A percentile compares a stretch with the other conserved stretches of the same genome.
Evolutionary conservation across 116 monocot genomes (phyloP).

Genomic region (Phalaenopsis hybrid): DNA sequence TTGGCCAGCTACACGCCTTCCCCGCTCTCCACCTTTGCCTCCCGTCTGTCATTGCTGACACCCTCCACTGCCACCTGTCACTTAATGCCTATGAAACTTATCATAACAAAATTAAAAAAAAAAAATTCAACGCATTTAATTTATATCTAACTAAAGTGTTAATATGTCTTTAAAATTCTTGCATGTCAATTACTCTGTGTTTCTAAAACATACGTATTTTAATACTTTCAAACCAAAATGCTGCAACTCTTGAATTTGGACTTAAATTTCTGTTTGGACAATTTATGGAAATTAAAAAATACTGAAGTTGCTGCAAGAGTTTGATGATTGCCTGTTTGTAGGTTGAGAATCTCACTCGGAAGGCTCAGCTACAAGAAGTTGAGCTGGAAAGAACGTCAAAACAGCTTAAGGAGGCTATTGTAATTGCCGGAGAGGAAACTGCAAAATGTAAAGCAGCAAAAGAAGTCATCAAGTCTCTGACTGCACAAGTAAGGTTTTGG

Average conservation of each 20-base stretch:
- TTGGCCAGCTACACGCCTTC: no score
- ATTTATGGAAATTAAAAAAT: background rate
- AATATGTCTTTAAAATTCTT: no score
- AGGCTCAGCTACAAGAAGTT: slow-evolving; percentile 75
- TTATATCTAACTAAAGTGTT: no score
- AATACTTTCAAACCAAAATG: no score
- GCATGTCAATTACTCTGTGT: no score
- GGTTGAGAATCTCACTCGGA: slow-evolving; percentile 80
- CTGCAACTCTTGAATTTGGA: background rate
- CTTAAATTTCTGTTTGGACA: background rate
- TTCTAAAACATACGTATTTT: no score
- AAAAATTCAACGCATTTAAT: no score
- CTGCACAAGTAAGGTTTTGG: slow-evolving; percentile 61
- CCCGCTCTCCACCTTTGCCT: no score
- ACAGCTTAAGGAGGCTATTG: slow-evolving; percentile 88
- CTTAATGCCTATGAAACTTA: no score
- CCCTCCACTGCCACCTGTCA: no score
- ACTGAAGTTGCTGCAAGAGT: background rate
- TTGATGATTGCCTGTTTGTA: slow-evolving; percentile 15
- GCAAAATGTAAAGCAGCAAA: slow-evolving; percentile 98
- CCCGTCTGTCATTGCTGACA: no score
- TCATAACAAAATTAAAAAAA: no score
- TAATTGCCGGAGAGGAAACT: slow-evolving; percentile 81
- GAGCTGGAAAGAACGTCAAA: slow-evolving; percentile 86
- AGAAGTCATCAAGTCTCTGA: slow-evolving; percentile 96